Base-by-base conservation (phyloP, 1,284 basidiomycete species). In the Apiotrichum mycotoxinovorans region DNA sequence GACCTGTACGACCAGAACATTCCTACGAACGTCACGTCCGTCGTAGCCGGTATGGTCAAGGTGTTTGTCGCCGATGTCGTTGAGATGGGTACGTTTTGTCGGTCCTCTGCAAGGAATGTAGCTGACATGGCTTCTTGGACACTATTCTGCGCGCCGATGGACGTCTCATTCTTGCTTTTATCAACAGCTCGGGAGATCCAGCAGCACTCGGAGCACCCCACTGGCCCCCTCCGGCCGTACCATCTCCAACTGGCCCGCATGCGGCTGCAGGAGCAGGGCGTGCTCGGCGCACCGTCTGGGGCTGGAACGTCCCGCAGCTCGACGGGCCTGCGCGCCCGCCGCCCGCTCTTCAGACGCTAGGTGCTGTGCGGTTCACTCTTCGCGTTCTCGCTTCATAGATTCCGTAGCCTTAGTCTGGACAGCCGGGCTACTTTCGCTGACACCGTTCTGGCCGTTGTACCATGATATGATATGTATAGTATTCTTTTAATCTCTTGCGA, bases 21-120 rank as follows among this genome's bases (percentile, higher is more conserved):
- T 25, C 61, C 65, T 12, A 61, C 61, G 22, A 68, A 66, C 47
- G 52, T 73, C 15, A 56, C 58, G 1, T 53, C 66, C 48, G 62
- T 74, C 4, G 47, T 75, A 27, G 73, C 66, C 2, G 69, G 70
- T 65, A 65, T 75, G 66, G 69, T 66, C 58, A 75, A 75, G 67
- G 65, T 75, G 46, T 74, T 74, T 53, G 61, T 74, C 4, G 68
- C 73, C 9, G 73, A 75, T 23, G 64, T 74, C 7, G 65, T 74
- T n/a, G 73, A 75, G 53, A 54, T 68, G 2, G 72, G 71, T 71
- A 44, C 34, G 70, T 67, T 4, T 14, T 11, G 9, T 17, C 12
- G 20, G 17, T 5, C 17, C 3, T 12, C 3, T 17, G 7, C 10
- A 18, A 8, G 3, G 10, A n/a, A 20, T 38, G 5, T 20, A 33